A percentile compares a stretch with the other conserved stretches of the same genome.
Evolutionary conservation across 441 rosid genomes (phyloP).

Genomic region (Biscutella laevigata): DNA sequence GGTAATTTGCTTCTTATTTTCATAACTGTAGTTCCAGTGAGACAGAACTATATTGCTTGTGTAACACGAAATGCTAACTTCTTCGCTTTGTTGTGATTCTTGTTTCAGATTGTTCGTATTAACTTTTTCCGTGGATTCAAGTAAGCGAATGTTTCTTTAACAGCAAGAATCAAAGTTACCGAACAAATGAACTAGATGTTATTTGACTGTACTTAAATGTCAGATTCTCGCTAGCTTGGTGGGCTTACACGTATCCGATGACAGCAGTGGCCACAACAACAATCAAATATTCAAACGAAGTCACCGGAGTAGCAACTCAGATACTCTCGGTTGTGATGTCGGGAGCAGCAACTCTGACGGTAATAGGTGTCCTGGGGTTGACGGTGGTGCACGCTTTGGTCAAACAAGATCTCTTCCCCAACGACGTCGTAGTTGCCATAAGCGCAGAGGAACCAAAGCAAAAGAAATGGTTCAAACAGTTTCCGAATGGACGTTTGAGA

Average conservation of each 20-base stretch:
- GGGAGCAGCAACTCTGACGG: slow-evolving; percentile 42
- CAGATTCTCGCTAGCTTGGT: slow-evolving; percentile 87
- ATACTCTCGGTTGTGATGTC: slow-evolving; percentile 37
- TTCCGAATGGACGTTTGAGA: slow-evolving; percentile 33
- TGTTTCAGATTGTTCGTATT: slow-evolving; percentile 61
- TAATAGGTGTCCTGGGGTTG: slow-evolving; percentile 43
- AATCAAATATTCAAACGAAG: slow-evolving; percentile 56
- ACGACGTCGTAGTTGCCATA: slow-evolving; percentile 82
- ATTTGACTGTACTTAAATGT: background rate
- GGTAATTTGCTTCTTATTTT: slow-evolving; percentile 25
- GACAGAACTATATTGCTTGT: background rate
- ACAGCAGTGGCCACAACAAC: slow-evolving; percentile 77
- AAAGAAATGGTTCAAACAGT: slow-evolving; percentile 44
- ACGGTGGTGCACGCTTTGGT: slow-evolving; percentile 68
- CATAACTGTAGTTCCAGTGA: background rate
- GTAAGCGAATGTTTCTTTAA: slow-evolving; percentile 25
- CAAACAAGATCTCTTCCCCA: slow-evolving; percentile 63
- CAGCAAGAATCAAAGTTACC: background rate
- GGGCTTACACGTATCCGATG: slow-evolving; percentile 96
- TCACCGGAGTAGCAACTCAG: slow-evolving; percentile 39
- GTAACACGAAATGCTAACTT: background rate
- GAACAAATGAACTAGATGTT: background rate
- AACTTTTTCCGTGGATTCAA: slow-evolving; percentile 77
- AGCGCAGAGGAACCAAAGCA: slow-evolving; percentile 48
- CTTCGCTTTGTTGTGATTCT: background rate